Evolutionary conservation across 139 green algal genomes (phyloP), one percentile per base, ranked within the genome.

Genomic region (Zygnema cylindricum): DNA sequence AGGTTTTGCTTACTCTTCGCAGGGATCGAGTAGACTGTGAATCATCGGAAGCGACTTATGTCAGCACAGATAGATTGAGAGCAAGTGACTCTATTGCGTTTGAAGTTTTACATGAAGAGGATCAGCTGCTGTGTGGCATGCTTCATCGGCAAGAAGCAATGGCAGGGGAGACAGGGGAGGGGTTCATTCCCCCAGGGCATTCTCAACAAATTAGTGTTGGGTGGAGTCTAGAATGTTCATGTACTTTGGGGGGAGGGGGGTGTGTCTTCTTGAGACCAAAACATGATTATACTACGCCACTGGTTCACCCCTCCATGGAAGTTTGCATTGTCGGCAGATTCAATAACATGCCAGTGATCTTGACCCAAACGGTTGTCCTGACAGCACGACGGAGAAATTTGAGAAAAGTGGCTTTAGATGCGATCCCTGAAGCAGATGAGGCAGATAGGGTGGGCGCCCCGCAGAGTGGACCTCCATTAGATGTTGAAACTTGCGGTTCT

Each of bases 371-470:
- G 16, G 85, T 89, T 7, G 30, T 78, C 49, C 75, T 89, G 30
- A 76, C 75, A 11, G 71, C 35, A 32, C 36, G 71, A 33, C 39
- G 85, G 23, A 75, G 54, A 41, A 86, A 85, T 30, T 11, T 77
- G 30, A 43, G 85, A 42, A 71, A 86, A 42, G 75, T 30, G n/a
- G 85, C 25, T 2, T 40, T 89, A 30, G 73, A 89, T 16, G 85
- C 85, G 73, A 89, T 89, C 11, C 73, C 85, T 25, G 85, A 89
- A 69, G 75, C 42, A 25, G 85, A 89, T 86, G 85, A 89, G 39
- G 32, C 36, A 36, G 84, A 69, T 69, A 33, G 69, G 84, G 35
- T 11, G 81, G 7, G 35, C 77, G 77, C 77, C 81, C 77, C 3
- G 38, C 35, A 11, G 77, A 11, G 77, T 43, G 38, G 71, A 79